These are phyloP conservation scores for Neoascochyta sp. DNA, from an alignment of 2,329 filamentous ascomycete species.

Conservation along the genomic window DNA sequence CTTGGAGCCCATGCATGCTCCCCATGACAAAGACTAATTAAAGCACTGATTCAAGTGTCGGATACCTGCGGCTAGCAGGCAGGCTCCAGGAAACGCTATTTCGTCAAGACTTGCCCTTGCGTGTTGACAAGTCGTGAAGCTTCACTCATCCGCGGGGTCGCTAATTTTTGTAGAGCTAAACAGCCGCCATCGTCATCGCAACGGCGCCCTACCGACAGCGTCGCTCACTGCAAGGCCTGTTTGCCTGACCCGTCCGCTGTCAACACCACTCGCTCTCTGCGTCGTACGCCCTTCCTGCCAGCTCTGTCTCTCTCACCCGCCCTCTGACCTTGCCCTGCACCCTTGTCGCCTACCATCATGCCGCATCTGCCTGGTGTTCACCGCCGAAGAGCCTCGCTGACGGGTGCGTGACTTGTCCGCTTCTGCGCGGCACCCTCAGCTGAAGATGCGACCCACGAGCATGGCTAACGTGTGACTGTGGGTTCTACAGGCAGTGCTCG, in stretches of 20 bases:
- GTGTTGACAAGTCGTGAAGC: too few relatives aligned
- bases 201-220: constrained; percentile 12
- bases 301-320: not conserved
- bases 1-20: too few relatives aligned
- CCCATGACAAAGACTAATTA: too few relatives aligned
- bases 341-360: constrained; percentile 35
- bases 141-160: constrained; percentile 15
- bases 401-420: constrained; percentile 30
- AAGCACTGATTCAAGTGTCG: too few relatives aligned
- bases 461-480: constrained; percentile 14
- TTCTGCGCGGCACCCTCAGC: too few relatives aligned
- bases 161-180: constrained; percentile 18
- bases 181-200: constrained; percentile 23
- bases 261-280: constrained; percentile 11
- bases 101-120: too few relatives aligned
- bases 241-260: constrained; percentile 10
- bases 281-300: not conserved
- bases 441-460: too few relatives aligned
- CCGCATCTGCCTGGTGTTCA: constrained; percentile 25
- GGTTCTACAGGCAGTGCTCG: constrained; percentile 38
- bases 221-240: constrained; percentile 14
- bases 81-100: too few relatives aligned
- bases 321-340: too few relatives aligned
- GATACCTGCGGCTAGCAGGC: too few relatives aligned
- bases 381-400: constrained; percentile 23